phyloP scores from a whole-genome alignment of 2,329 filamentous ascomycete genomes.

The Gremmenia infestans region DNA sequence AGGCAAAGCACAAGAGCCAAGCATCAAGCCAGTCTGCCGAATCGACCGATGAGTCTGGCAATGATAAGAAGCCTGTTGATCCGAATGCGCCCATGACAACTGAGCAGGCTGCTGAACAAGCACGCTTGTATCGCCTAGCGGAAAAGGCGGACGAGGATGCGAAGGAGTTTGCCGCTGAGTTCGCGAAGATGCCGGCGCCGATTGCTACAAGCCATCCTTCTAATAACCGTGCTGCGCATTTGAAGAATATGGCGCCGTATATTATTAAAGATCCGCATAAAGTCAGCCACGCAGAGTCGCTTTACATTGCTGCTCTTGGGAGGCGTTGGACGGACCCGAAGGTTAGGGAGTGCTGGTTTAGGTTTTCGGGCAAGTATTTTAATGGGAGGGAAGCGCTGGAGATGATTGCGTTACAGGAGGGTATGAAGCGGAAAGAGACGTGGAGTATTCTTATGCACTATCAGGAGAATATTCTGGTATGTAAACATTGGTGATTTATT shows the following conservation, averaged over 20 bases:
- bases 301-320: conserved; percentile 61
- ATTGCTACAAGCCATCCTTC: conserved; percentile 50
- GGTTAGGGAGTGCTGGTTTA: conserved; percentile 63
- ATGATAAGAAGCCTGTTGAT: conserved; percentile 21
- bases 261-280: conserved; percentile 75
- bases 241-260: conserved; percentile 54
- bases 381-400: conserved; percentile 83
- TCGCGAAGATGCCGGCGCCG: conserved; percentile 35
- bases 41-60: conserved; percentile 20
- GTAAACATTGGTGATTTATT: conserved; percentile 59
- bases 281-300: conserved; percentile 70
- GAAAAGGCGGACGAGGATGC: conserved; percentile 43
- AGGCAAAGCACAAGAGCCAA: conserved; percentile 28
- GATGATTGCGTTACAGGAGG: conserved; percentile 78
- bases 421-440: conserved; percentile 78
- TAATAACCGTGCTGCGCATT: conserved; percentile 51
- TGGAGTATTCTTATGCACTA: conserved; percentile 62
- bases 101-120: conserved; percentile 54
- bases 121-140: conserved; percentile 55
- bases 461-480: conserved; percentile 62
- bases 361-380: conserved; percentile 72
- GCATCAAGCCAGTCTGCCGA: conserved; percentile 10
- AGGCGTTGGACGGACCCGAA: conserved; percentile 44
- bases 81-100: conserved; percentile 37
- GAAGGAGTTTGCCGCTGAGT: conserved; percentile 19